These are phyloP conservation scores for Trametes cingulata DNA, from an alignment of 768 basidiomycete genomes.

Conservation along the genomic window DNA sequence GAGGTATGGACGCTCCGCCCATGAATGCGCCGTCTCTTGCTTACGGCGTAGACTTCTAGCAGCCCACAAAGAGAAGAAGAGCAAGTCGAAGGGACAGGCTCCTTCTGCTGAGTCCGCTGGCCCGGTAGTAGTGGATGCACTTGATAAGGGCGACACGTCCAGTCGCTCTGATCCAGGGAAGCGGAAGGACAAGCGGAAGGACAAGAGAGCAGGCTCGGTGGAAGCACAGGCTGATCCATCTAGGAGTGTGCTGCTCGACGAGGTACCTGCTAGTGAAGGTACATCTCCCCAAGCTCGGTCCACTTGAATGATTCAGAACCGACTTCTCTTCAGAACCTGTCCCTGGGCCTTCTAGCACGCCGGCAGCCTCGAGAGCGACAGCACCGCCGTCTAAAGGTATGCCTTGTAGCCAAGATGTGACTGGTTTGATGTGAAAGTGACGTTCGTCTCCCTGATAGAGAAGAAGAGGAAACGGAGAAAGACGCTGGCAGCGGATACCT, in stretches of 20 bases:
- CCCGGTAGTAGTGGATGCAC: not conserved
- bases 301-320: not conserved
- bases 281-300: not conserved
- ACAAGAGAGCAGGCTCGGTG: not conserved
- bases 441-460: not conserved
- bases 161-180: not conserved
- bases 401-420: not conserved
- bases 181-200: not conserved
- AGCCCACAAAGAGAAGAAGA: not conserved
- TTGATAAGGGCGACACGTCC: not conserved
- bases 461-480: slow-evolving; percentile 9
- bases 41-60: not conserved
- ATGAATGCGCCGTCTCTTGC: not conserved
- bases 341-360: not conserved
- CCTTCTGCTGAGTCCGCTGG: not conserved
- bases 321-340: not conserved
- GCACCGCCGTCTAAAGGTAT: not conserved
- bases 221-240: not conserved
- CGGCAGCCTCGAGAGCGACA: not conserved
- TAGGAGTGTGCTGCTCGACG: not conserved
- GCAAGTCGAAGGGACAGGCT: not conserved
- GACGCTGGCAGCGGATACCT: not conserved
- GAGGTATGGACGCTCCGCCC: no score
- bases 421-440: no score
- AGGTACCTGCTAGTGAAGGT: not conserved